These are phyloP conservation scores for Solanum appendiculatum DNA, from an alignment of 257 asterid genomes.

Conservation along the genomic window DNA sequence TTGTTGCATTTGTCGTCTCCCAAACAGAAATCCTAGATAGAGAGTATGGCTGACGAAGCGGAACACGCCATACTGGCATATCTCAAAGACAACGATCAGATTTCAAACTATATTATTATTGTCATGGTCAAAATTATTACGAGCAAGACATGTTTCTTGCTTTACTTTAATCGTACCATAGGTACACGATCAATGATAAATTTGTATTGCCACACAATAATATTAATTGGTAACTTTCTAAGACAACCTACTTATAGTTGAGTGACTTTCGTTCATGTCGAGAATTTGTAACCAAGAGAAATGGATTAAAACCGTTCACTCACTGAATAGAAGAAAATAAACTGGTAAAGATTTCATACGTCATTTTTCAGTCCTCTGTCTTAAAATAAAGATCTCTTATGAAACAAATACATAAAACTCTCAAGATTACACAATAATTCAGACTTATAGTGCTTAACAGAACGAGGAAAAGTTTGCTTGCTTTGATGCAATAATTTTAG, in stretches of 20 bases:
- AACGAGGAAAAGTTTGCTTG: neutral
- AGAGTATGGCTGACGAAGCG: conserved; percentile 77
- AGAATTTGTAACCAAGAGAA: neutral
- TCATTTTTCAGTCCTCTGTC: neutral
- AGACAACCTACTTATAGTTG: too few relatives aligned
- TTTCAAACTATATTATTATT: too few relatives aligned
- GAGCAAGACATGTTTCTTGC: too few relatives aligned
- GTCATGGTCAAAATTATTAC: too few relatives aligned
- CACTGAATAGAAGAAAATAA: neutral
- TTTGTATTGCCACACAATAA: too few relatives aligned
- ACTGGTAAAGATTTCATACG: neutral
- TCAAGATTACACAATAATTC: neutral
- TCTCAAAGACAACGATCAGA: conserved; percentile 46
- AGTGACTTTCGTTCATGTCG: neutral
- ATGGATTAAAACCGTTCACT: neutral
- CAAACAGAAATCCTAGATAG: neutral
- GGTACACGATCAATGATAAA: too few relatives aligned
- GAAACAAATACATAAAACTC: neutral
- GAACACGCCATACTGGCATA: conserved; percentile 73
- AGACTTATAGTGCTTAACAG: neutral
- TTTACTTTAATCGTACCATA: too few relatives aligned
- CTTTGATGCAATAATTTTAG: neutral
- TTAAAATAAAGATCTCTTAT: neutral
- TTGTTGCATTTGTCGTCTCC: neutral
- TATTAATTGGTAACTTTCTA: too few relatives aligned